Evolutionary conservation across 768 basidiomycete species (phyloP).

Genomic region (Roridomyces roridus): DNA sequence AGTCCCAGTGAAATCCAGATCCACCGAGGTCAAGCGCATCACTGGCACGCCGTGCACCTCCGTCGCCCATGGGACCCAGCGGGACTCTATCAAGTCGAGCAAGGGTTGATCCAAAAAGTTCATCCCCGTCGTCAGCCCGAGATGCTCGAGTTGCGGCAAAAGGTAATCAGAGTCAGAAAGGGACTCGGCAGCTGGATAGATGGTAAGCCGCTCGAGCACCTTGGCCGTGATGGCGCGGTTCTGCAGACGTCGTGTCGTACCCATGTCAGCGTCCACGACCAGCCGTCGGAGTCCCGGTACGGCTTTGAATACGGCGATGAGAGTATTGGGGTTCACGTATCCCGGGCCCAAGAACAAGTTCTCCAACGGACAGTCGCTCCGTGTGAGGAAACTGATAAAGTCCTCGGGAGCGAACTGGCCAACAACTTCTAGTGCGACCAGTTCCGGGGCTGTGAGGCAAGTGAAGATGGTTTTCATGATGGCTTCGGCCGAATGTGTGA

Average conservation of each 20-base stretch:
- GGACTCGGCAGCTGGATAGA: too few relatives aligned
- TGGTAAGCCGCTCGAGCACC: constrained; percentile 15
- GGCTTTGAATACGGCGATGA: constrained; percentile 12
- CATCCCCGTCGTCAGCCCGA: constrained; percentile 10
- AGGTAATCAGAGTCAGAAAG: constrained; percentile 19
- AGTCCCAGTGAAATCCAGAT: constrained; percentile 13
- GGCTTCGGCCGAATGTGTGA: neutral
- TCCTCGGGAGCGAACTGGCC: constrained; percentile 12
- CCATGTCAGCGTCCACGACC: constrained; percentile 20
- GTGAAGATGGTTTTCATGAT: constrained; percentile 12
- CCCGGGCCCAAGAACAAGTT: constrained; percentile 11
- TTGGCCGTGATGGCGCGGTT: constrained; percentile 21
- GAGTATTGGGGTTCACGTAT: constrained; percentile 16
- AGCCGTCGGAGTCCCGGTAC: constrained; percentile 5
- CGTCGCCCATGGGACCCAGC: constrained; percentile 17
- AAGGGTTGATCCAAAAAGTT: constrained; percentile 17
- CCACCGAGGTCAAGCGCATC: constrained; percentile 2
- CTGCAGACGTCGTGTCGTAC: constrained; percentile 13
- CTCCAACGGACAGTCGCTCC: constrained; percentile 8
- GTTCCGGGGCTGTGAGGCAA: neutral
- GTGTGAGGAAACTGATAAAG: constrained; percentile 12
- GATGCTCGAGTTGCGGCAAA: constrained; percentile 10
- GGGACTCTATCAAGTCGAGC: constrained; percentile 18
- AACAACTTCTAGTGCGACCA: constrained; percentile 14
- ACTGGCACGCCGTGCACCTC: constrained; percentile 16